Conservation (phyloP, 1,284 basidiomycete species). For the Testicularia cyperi region DNA sequence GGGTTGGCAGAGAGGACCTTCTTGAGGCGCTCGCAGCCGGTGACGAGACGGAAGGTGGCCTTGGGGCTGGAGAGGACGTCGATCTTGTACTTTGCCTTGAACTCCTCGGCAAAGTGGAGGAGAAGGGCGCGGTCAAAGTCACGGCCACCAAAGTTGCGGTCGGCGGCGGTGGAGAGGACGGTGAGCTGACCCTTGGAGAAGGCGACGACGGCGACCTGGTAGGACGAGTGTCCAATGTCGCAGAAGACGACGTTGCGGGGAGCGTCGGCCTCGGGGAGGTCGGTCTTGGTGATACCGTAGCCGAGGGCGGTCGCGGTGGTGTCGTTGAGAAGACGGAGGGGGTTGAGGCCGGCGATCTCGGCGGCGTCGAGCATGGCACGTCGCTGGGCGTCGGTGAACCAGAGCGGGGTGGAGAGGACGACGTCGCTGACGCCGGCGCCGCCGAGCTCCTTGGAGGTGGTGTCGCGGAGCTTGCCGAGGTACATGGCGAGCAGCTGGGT, state of each 20-base stretch:
- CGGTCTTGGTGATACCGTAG: slow-evolving; percentile 60
- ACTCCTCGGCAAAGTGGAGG: slow-evolving; percentile 58
- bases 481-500: slow-evolving; percentile 60
- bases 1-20: slow-evolving; percentile 60
- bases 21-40: slow-evolving; percentile 59
- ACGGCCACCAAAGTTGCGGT: slow-evolving; percentile 59
- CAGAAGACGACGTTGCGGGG: slow-evolving; percentile 59
- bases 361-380: slow-evolving; percentile 58
- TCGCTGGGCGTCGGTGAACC: slow-evolving; percentile 58
- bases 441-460: slow-evolving; percentile 53
- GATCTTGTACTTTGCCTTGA: slow-evolving; percentile 60
- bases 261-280: slow-evolving; percentile 57
- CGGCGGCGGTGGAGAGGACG: slow-evolving; percentile 54
- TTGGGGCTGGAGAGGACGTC: slow-evolving; percentile 58
- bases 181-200: slow-evolving; percentile 60
- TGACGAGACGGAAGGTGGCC: slow-evolving; percentile 57
- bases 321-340: slow-evolving; percentile 58
- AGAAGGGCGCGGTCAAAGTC: slow-evolving; percentile 59
- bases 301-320: slow-evolving; percentile 58
- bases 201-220: slow-evolving; percentile 59
- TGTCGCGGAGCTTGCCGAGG: slow-evolving; percentile 58
- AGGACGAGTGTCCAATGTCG: slow-evolving; percentile 59
- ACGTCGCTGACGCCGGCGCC: slow-evolving; percentile 57
- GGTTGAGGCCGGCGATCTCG: slow-evolving; percentile 58
- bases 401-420: slow-evolving; percentile 57